phyloP scores from a whole-genome alignment of 1,284 basidiomycete genomes.

The Amylostereum chailletii region DNA sequence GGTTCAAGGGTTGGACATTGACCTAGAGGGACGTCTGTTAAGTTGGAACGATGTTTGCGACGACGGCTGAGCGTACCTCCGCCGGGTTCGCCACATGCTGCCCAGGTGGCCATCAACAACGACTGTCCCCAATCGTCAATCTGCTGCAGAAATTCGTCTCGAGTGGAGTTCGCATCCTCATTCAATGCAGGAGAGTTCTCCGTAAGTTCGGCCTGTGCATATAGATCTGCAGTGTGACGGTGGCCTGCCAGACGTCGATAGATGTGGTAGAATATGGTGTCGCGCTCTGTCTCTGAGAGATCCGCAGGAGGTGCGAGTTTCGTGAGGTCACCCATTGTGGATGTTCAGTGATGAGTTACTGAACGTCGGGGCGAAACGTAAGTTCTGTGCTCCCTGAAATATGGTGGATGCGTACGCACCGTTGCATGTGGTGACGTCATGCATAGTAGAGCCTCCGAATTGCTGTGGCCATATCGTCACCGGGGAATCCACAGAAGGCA shows the following conservation, averaged over 20 bases:
- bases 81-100: conserved; percentile 37
- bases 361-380: too few species aligned
- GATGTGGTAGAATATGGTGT: conserved; percentile 35
- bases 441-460: too few species aligned
- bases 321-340: conserved; percentile 21
- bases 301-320: conserved; percentile 32
- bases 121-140: conserved; percentile 39
- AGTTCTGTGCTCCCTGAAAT: too few species aligned
- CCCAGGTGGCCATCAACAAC: conserved; percentile 36
- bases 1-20: conserved; percentile 32
- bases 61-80: conserved; percentile 22
- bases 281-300: conserved; percentile 26
- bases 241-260: conserved; percentile 36
- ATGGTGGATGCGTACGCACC: too few species aligned
- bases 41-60: background rate
- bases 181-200: conserved; percentile 15
- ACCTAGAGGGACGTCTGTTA: conserved; percentile 12
- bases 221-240: conserved; percentile 34
- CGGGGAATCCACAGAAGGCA: too few species aligned
- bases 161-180: conserved; percentile 16
- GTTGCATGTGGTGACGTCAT: too few species aligned
- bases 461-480: too few species aligned
- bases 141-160: conserved; percentile 25
- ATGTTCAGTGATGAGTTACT: too few species aligned
- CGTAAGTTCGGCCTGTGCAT: conserved; percentile 28